phyloP scores from a whole-genome alignment of 2,329 filamentous ascomycete genomes.

The Zymoseptoria pseudotritici region DNA sequence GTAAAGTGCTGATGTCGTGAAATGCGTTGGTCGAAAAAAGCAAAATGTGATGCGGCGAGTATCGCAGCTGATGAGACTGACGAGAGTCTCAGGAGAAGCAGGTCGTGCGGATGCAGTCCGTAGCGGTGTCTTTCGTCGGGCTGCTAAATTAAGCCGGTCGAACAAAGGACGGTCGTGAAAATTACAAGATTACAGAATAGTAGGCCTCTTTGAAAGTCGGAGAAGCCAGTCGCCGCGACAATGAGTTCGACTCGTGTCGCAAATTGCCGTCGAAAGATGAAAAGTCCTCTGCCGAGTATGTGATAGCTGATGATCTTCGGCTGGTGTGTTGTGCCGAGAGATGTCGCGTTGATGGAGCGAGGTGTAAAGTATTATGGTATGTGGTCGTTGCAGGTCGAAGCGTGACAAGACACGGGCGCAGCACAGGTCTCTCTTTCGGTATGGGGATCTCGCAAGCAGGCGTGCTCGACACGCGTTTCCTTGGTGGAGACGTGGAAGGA shows the following conservation, averaged over 20 bases:
- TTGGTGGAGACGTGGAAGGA: neutral
- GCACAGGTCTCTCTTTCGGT: neutral
- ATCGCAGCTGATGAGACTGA: conserved; percentile 6
- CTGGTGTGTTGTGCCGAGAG: neutral
- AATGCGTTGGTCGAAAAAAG: conserved; percentile 10
- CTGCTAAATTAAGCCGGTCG: conserved; percentile 26
- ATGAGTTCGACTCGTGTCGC: conserved; percentile 12
- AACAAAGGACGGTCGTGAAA: conserved; percentile 22
- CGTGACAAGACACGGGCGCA: neutral
- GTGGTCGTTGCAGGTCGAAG: neutral
- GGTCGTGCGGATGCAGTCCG: conserved; percentile 15
- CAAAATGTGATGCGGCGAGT: conserved; percentile 4
- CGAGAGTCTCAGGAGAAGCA: conserved; percentile 15
- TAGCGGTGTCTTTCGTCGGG: conserved; percentile 9
- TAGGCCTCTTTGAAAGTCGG: conserved; percentile 16
- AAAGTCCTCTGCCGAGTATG: neutral
- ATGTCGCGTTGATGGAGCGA: neutral
- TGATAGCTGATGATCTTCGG: neutral
- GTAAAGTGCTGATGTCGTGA: conserved; percentile 18
- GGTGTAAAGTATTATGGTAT: neutral
- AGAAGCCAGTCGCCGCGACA: conserved; percentile 18
- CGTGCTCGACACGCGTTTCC: neutral
- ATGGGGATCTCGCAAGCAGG: neutral
- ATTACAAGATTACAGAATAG: conserved; percentile 29
- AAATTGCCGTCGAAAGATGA: conserved; percentile 15